Conservation (phyloP, 164 flowering plant species). For the Stephania japonica region DNA sequence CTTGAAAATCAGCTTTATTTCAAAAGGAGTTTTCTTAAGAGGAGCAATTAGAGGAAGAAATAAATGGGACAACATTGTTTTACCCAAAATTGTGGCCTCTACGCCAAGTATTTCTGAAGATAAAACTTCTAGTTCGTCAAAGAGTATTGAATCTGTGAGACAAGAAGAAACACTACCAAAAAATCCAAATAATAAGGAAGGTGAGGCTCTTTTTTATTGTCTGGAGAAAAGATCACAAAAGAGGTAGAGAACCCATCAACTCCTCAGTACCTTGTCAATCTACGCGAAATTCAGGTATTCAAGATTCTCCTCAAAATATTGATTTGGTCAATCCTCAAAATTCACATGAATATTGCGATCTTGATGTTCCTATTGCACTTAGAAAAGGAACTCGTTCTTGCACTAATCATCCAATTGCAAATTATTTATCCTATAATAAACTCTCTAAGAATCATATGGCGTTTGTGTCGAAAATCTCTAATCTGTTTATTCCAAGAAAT, state of each 20-base stretch:
- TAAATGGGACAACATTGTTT: no score
- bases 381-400: not conserved
- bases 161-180: not conserved
- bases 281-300: no score
- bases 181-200: not conserved
- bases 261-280: no score
- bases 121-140: no score
- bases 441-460: not conserved
- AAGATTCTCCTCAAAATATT: no score
- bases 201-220: not conserved
- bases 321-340: no score
- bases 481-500: not conserved
- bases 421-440: not conserved
- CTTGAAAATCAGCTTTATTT: not conserved
- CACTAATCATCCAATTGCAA: not conserved
- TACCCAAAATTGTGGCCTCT: no score
- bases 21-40: not conserved
- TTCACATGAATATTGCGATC: not conserved
- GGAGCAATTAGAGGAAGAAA: not conserved
- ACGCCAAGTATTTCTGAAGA: no score
- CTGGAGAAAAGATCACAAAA: not conserved
- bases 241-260: not conserved
- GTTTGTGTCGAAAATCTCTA: not conserved
- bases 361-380: not conserved
- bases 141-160: no score